Evolutionary conservation across 1,284 basidiomycete genomes (phyloP).

Genomic region (Paramarasmius palmivorus): DNA sequence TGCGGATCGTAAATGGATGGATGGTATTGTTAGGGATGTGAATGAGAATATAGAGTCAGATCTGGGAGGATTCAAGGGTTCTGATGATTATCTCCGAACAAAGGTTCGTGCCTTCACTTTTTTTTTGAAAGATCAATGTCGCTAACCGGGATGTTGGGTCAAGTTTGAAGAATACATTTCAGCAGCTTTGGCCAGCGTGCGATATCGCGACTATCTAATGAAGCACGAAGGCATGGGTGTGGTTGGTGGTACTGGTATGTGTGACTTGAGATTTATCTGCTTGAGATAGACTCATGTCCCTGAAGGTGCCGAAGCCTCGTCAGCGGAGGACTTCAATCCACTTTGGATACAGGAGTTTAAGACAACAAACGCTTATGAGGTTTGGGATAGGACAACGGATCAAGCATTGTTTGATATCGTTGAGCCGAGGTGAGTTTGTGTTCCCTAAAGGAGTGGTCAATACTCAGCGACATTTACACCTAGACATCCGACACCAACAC

Average conservation of each 20-base stretch:
- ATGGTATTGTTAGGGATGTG: conserved; percentile 76
- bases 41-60: conserved; percentile 71
- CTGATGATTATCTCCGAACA: conserved; percentile 87
- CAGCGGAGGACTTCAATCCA: conserved; percentile 77
- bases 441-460: background rate
- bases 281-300: background rate
- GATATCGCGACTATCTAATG: conserved; percentile 80
- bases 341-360: conserved; percentile 85
- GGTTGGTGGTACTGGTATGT: conserved; percentile 52
- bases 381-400: conserved; percentile 89
- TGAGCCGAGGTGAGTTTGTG: conserved; percentile 73
- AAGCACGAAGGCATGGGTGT: conserved; percentile 64
- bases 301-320: conserved; percentile 44
- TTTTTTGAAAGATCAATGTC: too few relatives aligned
- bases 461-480: background rate
- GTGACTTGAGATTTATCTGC: conserved; percentile 1
- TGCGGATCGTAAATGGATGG: conserved; percentile 96
- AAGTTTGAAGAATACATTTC: conserved; percentile 89
- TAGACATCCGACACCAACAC: conserved; percentile 87
- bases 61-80: conserved; percentile 75
- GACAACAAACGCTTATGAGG: conserved; percentile 79
- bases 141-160: too few relatives aligned
- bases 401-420: conserved; percentile 89
- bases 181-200: conserved; percentile 79
- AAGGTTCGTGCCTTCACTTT: too few relatives aligned